These are phyloP conservation scores for Globisporangium canariense DNA, from an alignment of 352 stramenopile genomes.

Conservation along the genomic window DNA sequence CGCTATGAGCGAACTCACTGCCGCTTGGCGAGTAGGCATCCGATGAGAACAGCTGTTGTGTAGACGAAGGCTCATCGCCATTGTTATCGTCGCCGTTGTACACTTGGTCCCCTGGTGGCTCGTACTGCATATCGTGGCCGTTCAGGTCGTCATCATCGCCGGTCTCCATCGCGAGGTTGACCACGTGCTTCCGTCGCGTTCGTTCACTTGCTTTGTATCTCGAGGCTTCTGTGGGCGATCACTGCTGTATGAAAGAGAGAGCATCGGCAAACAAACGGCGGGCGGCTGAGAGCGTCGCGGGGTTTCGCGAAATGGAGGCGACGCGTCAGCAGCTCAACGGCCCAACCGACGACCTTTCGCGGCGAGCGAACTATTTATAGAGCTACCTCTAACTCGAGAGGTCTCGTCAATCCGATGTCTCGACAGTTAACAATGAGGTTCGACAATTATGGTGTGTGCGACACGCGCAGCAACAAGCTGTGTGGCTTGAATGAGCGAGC, in stretches of 20 bases:
- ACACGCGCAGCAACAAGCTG: too few species aligned
- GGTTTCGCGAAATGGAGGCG: too few species aligned
- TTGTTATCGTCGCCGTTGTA: background rate
- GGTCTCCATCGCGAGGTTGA: background rate
- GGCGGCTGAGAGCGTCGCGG: background rate
- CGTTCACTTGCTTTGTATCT: background rate
- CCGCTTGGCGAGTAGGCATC: background rate
- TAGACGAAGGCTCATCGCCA: background rate
- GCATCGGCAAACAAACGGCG: too few species aligned
- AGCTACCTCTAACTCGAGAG: too few species aligned
- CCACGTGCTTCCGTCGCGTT: too few species aligned
- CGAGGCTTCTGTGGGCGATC: background rate
- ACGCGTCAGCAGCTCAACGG: too few species aligned
- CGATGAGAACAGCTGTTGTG: background rate
- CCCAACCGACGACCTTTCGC: too few species aligned
- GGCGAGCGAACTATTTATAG: background rate
- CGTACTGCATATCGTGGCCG: conserved; percentile 4
- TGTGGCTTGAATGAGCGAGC: too few species aligned
- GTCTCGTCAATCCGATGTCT: too few species aligned
- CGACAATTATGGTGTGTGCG: background rate
- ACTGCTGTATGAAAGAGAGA: background rate
- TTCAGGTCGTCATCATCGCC: background rate
- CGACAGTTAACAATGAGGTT: too few species aligned
- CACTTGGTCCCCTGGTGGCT: background rate
- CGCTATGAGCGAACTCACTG: background rate